Evolutionary conservation across 1,284 basidiomycete species (phyloP), one percentile per base, ranked within the genome.

Genomic region (Microstroma glucosiphilum): DNA sequence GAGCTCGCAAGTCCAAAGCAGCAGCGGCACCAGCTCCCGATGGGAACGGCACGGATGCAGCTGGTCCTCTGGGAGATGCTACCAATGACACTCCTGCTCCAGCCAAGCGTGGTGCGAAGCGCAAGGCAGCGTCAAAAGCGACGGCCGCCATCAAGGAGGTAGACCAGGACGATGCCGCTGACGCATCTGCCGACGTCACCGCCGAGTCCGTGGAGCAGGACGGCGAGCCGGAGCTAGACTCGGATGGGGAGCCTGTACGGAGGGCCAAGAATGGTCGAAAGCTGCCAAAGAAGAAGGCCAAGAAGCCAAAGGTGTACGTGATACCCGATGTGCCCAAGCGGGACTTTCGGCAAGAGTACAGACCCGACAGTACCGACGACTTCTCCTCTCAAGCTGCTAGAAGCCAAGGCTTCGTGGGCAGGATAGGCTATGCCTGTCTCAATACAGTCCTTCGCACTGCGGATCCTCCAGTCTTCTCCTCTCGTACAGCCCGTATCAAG

Each of bases 371-470:
- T 13, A 25, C 25, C 3, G 51, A 23, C 21, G 43, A 48, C 43
- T 17, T n/a, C 17, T 21, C 43, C 6, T 21, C 51, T 40, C 57
- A 64, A 3, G 60, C 64, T 30, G 70, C 70, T 51, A 65, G 57
- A 19, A 43, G 43, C 25, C 53, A 67, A n/a, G 69, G 71, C 25
- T 74, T 69, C 60, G 59, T 40, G n/a, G 48, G 64, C 43, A 49
- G 65, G 23, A 55, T 63, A 82, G 85, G 85, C 11, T 88, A 91
- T 73, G 90, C 91, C 0, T 92, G 90, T 73, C 80, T 92, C 55
- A 92, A 92, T 74, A 91, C 90, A 0, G 82, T 92, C 25, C 80
- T 92, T 4, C 84, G 90, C 56, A 87, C 84, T 63, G 83, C 83
- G 67, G 87, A 86, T 63, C 88, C 89, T 7, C 82, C 84, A 12